Base-by-base conservation (phyloP, 176 grass and related monocot species). In the Metroxylon sagu region DNA sequence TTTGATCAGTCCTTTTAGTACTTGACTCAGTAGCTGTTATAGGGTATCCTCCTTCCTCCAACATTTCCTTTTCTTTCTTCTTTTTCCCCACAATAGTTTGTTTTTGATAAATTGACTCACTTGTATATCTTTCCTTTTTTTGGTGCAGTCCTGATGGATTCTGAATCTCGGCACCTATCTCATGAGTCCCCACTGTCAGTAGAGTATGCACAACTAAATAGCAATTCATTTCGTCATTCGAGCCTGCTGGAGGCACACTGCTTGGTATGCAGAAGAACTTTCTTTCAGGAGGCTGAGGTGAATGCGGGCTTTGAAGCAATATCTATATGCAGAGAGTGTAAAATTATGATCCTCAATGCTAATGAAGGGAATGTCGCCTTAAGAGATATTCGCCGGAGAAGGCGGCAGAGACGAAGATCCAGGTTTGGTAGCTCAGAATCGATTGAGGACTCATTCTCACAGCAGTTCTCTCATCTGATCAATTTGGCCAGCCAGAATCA, bases 251-350 rank as follows among this genome's bases (percentile, higher is more conserved):
- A 84, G 4, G 62, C 68, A 17, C 87, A 79, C 49, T 97, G 92
- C 62, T 74, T 97, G 39, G 73, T 97, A 63, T 97, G 92, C 78
- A 80, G 85, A 18, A 80, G 65, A 12, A 71, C 69, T 49, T 88
- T 97, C 50, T 66, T 72, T 80, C 76, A 91, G 61, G 83, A 87
- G 21, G 27, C 84, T 4, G 75, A 86, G 68, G 60, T 90, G 50
- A 75, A 69, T 17, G 76, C 82, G 50, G 82, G 80, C 74, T 82
- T 91, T 16, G 84, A 97, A 83, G 81, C 92, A 59, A 71, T 97
- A 68, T 79, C 78, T 2, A 91, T 97, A 73, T 94, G 89, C 71
- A 66, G 74, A 14, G 89, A 84, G 6, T 94, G 89, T 66, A 82
- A 88, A 60, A 39, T 50, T 18, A 82, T 83, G 49, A 61, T 88